phyloP scores from a whole-genome alignment of 345 rosid species.

The Theobroma cacao region DNA sequence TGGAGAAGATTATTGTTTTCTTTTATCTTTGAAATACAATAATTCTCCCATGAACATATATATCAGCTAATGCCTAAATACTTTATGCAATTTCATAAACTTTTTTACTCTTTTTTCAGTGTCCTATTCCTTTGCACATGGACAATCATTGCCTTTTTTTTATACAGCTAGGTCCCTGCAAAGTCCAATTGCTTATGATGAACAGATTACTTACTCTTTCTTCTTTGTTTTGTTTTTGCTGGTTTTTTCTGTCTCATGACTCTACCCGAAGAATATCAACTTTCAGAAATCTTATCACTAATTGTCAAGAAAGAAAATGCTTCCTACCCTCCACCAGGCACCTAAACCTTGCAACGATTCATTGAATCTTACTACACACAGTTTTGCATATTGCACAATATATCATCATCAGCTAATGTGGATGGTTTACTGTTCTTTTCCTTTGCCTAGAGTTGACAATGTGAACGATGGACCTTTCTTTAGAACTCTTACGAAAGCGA shows the following conservation, averaged over 20 bases:
- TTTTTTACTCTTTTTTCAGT: neutral
- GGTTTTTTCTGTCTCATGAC: too few relatives aligned
- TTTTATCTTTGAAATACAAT: neutral
- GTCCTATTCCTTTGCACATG: neutral
- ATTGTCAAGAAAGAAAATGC: neutral
- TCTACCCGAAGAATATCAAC: neutral
- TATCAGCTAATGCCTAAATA: neutral
- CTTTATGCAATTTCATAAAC: neutral
- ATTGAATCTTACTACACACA: neutral
- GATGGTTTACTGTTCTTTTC: neutral
- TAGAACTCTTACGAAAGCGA: neutral
- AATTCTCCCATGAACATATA: neutral
- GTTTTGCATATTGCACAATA: neutral
- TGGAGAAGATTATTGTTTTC: neutral
- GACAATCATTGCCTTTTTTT: neutral
- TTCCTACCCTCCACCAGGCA: neutral
- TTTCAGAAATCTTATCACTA: neutral
- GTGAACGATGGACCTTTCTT: neutral
- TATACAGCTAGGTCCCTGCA: too few relatives aligned
- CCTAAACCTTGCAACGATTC: neutral
- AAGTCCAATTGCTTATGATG: neutral
- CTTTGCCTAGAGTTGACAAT: neutral
- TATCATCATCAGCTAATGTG: neutral
- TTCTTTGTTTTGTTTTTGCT: too few relatives aligned
- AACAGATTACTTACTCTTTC: too few relatives aligned